Base-by-base conservation (phyloP, 495 filamentous ascomycete genomes). In the Xylaria longipes region DNA sequence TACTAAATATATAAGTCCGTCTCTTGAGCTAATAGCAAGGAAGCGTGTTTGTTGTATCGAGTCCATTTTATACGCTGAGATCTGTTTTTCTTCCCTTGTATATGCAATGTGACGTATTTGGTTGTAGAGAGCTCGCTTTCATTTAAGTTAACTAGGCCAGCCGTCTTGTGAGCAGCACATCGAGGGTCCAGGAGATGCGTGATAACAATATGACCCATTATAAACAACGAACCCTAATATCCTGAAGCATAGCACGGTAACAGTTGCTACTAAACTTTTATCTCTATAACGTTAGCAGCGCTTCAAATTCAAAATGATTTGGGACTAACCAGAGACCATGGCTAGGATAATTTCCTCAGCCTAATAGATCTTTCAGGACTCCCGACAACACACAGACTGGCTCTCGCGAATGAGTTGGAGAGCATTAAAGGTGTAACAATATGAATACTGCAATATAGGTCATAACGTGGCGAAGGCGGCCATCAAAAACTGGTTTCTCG, bases 401-500 rank as follows among this genome's bases (percentile, higher is more conserved):
- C 14, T 29, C 9, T 54, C 7, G 35, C 35, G 25, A 15, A 27
- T n/a, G 15, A 64, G 8, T 48, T 17, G 52, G 52, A 33, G 41
- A 64, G 41, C 5, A 20, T 64, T 9, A 33, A 48, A 60, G 31
- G 31, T 31, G 31, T 17, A 14, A 37, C 17, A 46, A 17, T 52
- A 52, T 20, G 63, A 52, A 52, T 4, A 31, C 35, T 27, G 41
- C 33, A 25, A 12, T 45, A 46, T 54, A 76, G 70, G 72, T 74
- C 35, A 71, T 71, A 71, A 72, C 60, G 74, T 76, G 69, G 76
- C 73, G 72, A 76, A 58, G 74, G 76, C 76, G 69, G 71, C 74
- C 69, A 75, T 27, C 54, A 73, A 68, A 43, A 37, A 76, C 71
- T 62, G 74, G 71, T 74, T 68, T 73, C 75, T 75, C 27, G 4